Base-by-base conservation (phyloP, 805 yeast genomes). In the Saturnispora galanensis region DNA sequence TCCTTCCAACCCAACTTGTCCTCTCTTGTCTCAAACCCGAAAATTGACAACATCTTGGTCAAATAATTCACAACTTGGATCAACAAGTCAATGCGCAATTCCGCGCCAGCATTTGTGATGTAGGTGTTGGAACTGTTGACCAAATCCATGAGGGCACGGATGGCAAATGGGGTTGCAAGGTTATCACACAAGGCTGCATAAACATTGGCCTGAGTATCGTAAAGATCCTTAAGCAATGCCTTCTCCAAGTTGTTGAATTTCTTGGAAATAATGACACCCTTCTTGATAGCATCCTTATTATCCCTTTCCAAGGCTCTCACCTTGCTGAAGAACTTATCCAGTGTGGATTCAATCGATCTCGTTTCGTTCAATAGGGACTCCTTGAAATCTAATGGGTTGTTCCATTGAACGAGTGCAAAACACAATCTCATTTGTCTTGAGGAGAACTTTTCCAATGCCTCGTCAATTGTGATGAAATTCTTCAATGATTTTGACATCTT, bases 401-500 rank as follows among this genome's bases (percentile, higher is more conserved):
- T 90, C 98, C 98, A 93, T 55, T 81, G 87, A 46, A 84, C 86
- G 52, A 86, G 71, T 0, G 95, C 94, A 69, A 93, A 93, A 9
- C 89, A 89, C 53, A 93, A 71, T 52, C 99, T 77, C 56, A 93
- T 71, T 63, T 93, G 97, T 54, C 97, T 77, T 1, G 93, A 64
- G 2, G 84, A 63, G 57, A 77, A 86, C 51, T 64, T 75, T 45
- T 70, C 65, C 50, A 93, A 71, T 1, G 97, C 97, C 59, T 90
- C 95, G 51, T 83, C 84, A 54, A 93, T 87, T 10, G 97, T 88
- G 58, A 93, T 90, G 62, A 93, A 93, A 66, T 93, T 93, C 64
- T 93, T 93, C 58, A 93, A 71, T 37, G 94, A 82, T 67, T 93
- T 93, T 39, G 95, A 83, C 99, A 93, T 93, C 60, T 93, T 93